Percentiles rank a stretch among this genome's conserved stretches.
These are phyloP conservation scores for Agrocybe pediades DNA, from an alignment of 768 basidiomycete species.

Conservation along the genomic window DNA sequence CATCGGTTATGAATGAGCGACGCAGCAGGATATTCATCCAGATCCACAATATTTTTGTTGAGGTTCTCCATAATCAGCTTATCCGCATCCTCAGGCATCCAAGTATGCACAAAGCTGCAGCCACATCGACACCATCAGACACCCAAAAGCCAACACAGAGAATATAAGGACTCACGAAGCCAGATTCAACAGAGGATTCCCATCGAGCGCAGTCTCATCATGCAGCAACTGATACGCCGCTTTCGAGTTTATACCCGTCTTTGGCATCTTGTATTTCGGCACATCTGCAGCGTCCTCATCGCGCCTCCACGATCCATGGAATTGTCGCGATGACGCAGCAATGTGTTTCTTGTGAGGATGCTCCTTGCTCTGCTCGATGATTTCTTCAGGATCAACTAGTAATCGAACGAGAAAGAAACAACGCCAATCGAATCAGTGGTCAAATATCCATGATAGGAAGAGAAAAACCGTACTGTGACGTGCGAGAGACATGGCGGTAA, in stretches of 20 bases:
- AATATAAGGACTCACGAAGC: constrained; percentile 51
- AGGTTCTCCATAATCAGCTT: constrained; percentile 65
- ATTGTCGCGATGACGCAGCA: constrained; percentile 22
- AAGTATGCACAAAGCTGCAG: constrained; percentile 57
- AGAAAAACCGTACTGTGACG: constrained; percentile 33
- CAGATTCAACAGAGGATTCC: constrained; percentile 61
- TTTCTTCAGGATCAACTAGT: constrained; percentile 50
- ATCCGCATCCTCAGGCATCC: constrained; percentile 56
- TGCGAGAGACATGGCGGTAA: constrained; percentile 35
- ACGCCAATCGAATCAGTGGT: background rate
- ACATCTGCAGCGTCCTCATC: constrained; percentile 39
- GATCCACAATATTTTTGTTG: constrained; percentile 65
- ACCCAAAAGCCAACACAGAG: background rate
- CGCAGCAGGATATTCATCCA: constrained; percentile 67
- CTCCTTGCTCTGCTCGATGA: constrained; percentile 43
- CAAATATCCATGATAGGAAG: background rate
- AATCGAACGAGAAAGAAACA: background rate
- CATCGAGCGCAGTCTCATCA: constrained; percentile 60
- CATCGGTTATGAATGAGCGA: constrained; percentile 54
- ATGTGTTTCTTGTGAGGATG: constrained; percentile 40
- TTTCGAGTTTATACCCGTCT: constrained; percentile 41
- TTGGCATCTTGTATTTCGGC: constrained; percentile 50
- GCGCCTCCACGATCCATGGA: constrained; percentile 38
- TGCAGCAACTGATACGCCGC: constrained; percentile 52
- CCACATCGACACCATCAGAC: no score